Base-by-base conservation (phyloP, 106 monocot species). In the Acorus gramineus region DNA sequence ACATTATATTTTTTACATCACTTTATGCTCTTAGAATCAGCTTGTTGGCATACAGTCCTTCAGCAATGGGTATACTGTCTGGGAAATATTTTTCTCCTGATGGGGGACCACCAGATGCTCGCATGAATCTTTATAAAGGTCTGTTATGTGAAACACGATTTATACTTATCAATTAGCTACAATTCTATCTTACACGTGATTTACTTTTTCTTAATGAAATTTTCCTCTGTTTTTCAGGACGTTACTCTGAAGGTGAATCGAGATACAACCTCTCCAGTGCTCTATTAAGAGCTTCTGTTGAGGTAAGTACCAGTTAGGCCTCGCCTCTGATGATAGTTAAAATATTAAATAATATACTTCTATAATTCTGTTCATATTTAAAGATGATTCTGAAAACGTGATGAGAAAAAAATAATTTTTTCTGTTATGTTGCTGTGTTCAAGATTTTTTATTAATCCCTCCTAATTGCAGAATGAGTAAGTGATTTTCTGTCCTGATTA, bases 1-100 rank as follows among this genome's bases (percentile, higher is more conserved):
- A 28, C 0, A 28, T 28, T 28, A 28, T 28, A 28, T 28, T 28
- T 28, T 28, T 28, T 28, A 28, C 28, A 28, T 28, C 28, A 28
- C 28, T 28, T 28, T 28, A 28, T 28, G 28, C 28, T 28, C 28
- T 28, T 76, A 94, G 94, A 59, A 77, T 94, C 48, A 82, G 78
- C 77, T 72, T 94, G 74, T 62, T 90, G 75, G 89, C 86, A 47
- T 94, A 94, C 52, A 89, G 89, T 51, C 94, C 94, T 63, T 76
- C 84, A 70, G 94, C 94, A 43, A 94, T 94, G 94, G 94, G 94
- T 10, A 86, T 94, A 80, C 94, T 94, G 60, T 90, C 94, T 55
- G 94, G 94, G 59, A 94, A 94, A 69, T 89, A 94, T 66, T 79
- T 81, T 54, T 86, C 84, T 44, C 53, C 72, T 58, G 70, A 50